Percentiles rank a stretch among this genome's conserved stretches.
These are phyloP conservation scores for Aspergillus fructus DNA, from an alignment of 2,329 filamentous ascomycete genomes.

Conservation along the genomic window DNA sequence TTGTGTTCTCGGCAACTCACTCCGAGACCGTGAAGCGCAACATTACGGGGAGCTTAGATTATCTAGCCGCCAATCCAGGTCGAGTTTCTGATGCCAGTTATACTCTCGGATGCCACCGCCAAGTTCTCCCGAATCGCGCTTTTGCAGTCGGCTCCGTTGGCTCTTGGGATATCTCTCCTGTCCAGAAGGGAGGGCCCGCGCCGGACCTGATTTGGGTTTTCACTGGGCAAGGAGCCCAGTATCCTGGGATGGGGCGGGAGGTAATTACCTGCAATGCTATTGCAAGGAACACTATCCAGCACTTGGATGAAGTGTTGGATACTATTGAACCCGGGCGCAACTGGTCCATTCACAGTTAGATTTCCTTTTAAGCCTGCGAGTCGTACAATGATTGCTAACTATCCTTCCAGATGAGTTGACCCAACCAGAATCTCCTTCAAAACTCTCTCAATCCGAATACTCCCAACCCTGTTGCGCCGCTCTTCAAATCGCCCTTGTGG, in stretches of 20 bases:
- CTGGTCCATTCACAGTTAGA: neutral
- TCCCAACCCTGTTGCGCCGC: conserved; percentile 18
- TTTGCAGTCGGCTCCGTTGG: neutral
- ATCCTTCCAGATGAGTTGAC: neutral
- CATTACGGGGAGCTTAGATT: neutral
- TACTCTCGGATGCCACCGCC: neutral
- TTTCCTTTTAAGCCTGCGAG: neutral
- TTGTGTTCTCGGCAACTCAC: conserved; percentile 2
- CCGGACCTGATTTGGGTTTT: conserved; percentile 16
- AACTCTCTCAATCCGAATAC: neutral
- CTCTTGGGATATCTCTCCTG: neutral
- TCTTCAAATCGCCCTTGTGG: conserved; percentile 28
- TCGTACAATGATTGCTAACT: neutral
- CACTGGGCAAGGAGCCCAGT: conserved; percentile 34
- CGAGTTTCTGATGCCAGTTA: neutral
- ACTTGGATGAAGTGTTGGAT: neutral
- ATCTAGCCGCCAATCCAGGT: neutral
- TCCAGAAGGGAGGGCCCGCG: conserved; percentile 21
- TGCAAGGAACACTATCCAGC: neutral
- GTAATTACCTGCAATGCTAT: neutral
- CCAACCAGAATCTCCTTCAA: neutral
- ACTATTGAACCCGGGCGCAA: neutral
- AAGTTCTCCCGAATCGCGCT: neutral
- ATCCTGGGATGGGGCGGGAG: conserved; percentile 25
- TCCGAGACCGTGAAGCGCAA: neutral